A percentile compares a stretch with the other conserved stretches of the same genome.
Evolutionary conservation across 805 yeast species (phyloP).

Genomic region (Metschnikowia hibisci): DNA sequence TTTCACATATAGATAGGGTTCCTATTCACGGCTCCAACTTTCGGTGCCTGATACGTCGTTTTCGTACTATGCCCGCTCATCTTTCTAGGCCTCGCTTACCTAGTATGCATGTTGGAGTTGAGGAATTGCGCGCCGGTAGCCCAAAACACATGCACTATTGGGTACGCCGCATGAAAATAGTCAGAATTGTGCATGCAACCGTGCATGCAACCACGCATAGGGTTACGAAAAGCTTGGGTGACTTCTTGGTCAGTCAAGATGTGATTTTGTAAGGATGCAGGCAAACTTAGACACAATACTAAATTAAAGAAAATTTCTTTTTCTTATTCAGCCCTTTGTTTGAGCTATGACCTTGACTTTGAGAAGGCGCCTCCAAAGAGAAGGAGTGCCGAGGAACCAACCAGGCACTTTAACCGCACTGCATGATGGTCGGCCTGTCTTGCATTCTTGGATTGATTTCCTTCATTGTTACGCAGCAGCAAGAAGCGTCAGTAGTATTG

Average conservation of each 20-base stretch:
- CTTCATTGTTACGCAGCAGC: conserved; percentile 5
- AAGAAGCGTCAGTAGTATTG: too few relatives aligned
- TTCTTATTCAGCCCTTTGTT: too few relatives aligned
- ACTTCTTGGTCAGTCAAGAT: neutral
- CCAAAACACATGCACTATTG: neutral
- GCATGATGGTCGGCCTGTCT: conserved; percentile 2
- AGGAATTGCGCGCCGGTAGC: conserved; percentile 5
- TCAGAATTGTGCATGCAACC: conserved; percentile 4
- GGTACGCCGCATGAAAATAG: neutral
- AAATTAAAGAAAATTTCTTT: too few relatives aligned
- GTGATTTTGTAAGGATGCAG: neutral
- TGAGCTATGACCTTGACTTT: too few relatives aligned
- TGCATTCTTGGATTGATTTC: neutral
- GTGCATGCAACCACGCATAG: conserved; percentile 4
- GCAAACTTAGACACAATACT: neutral
- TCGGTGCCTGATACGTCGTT: too few relatives aligned
- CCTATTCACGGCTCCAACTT: too few relatives aligned
- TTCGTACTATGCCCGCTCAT: too few relatives aligned
- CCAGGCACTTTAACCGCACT: conserved; percentile 1
- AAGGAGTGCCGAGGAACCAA: neutral
- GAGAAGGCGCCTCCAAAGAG: too few relatives aligned
- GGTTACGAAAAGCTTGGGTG: neutral
- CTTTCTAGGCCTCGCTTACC: neutral
- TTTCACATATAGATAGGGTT: too few relatives aligned
- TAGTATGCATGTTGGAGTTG: neutral